Base-by-base conservation (phyloP, 225 moss, liverwort and hornwort genomes). In the Polytrichum commune region DNA sequence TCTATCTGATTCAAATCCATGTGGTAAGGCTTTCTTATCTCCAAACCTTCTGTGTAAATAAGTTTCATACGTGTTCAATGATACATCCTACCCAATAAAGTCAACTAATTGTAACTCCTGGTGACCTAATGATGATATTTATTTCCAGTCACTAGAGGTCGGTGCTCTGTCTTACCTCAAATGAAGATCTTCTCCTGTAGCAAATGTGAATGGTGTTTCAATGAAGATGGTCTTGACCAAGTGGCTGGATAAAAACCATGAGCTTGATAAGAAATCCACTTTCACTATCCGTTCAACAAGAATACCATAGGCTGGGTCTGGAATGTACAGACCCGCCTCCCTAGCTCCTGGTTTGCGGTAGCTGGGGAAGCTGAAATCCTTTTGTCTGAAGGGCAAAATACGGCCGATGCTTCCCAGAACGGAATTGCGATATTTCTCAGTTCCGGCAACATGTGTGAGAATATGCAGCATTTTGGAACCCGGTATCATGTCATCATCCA, bases 401-500 rank as follows among this genome's bases (percentile, higher is more conserved):
- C 97, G 88, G 10, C 97, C 97, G 73, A 98, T 98, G 76, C 97
- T 98, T 1, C 97, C 97, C 54, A 98, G 65, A 28, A 94, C 94
- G 0, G 97, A 64, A 75, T 93, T 95, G 74, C 66, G 83, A 53
- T 98, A 98, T 77, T 95, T 98, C 28, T 78, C 87, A 5, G 92
- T 98, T 1, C 94, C 94, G 7, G 86, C 92, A 5, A 77, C 87
- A 75, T 98, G 97, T 0, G 87, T 72, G 24, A 98, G 80, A 68
- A 98, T 98, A 75, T 98, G 86, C 27, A 98, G 73, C 92, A 98
- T 84, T 30, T 84, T 75, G 19, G 71, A 75, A 1, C 97, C 97
- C 0, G 97, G 97, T 70, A 98, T 95, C 92, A 98, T 98, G 74
- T 98, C 97, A 71, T 98, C 97, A 71, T 98, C 97, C 57, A 98